Base-by-base conservation (phyloP, 2,329 filamentous ascomycete species). In the Hypoxylon sp. region DNA sequence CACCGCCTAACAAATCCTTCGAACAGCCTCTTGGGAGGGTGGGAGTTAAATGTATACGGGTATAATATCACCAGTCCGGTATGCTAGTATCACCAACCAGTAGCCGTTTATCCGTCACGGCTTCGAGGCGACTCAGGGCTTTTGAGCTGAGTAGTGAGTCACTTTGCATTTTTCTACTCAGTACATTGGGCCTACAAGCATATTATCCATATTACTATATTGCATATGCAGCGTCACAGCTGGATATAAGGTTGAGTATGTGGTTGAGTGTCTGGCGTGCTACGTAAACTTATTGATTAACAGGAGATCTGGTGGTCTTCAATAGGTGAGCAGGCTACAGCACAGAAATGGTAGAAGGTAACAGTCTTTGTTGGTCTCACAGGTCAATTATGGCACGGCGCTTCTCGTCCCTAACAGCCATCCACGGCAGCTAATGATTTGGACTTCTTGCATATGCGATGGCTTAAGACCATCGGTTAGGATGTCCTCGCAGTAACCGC, bases 1-100 rank as follows among this genome's bases (percentile, higher is more conserved):
- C 65, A 68, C 65, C 65, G 65, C 65, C 52, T 63, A 20, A 54
- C 34, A 41, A 50, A 44, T 51, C 15, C 19, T 26, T 32, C 17
- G 10, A 30, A 47, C 15, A 28, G 15, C 6, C 13, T 17, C 24
- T 26, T 10, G 24, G 19, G 22, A 26, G 10, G 32, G 32, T 47
- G 22, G 44, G 28, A 28, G 44, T 28, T 4, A 28, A 26, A 15
- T 47, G 41, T 46, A 46, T 10, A 10, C 6, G 11, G 3, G 2
- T 34, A 46, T 15, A 24, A 11, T 15, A 22, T 22, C 41, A 7
- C 10, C 10, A 20, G 41, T 26, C 11, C 11, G 17, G 41, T 46
- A 46, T 24, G 6, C 10, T 20, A 22, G 19, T 24, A 6, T 22
- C 13, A 24, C 41, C 3, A 46, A 24, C 15, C 3, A 19, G 2